Conservation (phyloP, 768 basidiomycete genomes). For the Russula vinacea region DNA sequence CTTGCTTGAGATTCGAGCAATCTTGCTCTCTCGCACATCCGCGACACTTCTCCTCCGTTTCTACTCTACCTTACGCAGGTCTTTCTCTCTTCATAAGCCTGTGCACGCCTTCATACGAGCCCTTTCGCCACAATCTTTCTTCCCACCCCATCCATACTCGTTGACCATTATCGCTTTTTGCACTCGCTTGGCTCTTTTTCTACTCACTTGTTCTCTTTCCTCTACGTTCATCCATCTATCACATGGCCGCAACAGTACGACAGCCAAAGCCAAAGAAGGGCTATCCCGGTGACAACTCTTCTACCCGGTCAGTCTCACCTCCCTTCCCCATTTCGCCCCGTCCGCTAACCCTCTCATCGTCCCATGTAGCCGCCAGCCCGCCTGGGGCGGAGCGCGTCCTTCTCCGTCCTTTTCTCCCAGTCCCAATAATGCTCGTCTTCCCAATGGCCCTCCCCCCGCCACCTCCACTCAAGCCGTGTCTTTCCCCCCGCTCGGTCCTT, state of each 20-base stretch:
- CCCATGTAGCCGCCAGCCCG: constrained; percentile 42
- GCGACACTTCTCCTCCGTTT: constrained; percentile 24
- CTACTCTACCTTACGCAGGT: constrained; percentile 12
- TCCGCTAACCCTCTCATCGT: neutral
- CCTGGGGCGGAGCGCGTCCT: constrained; percentile 66
- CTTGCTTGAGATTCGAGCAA: constrained; percentile 23
- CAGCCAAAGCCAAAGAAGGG: constrained; percentile 67
- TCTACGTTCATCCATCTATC: constrained; percentile 32
- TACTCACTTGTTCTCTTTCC: constrained; percentile 35
- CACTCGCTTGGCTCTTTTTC: constrained; percentile 37
- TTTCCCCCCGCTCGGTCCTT: constrained; percentile 43
- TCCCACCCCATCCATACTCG: constrained; percentile 15
- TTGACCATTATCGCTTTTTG: constrained; percentile 30
- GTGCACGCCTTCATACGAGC: constrained; percentile 22
- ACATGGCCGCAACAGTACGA: constrained; percentile 38
- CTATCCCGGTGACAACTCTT: constrained; percentile 46
- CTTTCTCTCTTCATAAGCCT: constrained; percentile 17
- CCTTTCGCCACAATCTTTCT: constrained; percentile 21
- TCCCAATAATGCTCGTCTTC: constrained; percentile 42
- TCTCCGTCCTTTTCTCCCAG: constrained; percentile 68
- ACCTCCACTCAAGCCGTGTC: constrained; percentile 30
- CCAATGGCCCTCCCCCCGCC: constrained; percentile 42
- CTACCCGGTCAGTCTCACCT: constrained; percentile 46
- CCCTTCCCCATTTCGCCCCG: constrained; percentile 26
- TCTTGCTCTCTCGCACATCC: constrained; percentile 21